Evolutionary conservation across 1,139 yeast genomes (phyloP), one percentile per base, ranked within the genome.

Genomic region (Nakaseomyces bracarensis): DNA sequence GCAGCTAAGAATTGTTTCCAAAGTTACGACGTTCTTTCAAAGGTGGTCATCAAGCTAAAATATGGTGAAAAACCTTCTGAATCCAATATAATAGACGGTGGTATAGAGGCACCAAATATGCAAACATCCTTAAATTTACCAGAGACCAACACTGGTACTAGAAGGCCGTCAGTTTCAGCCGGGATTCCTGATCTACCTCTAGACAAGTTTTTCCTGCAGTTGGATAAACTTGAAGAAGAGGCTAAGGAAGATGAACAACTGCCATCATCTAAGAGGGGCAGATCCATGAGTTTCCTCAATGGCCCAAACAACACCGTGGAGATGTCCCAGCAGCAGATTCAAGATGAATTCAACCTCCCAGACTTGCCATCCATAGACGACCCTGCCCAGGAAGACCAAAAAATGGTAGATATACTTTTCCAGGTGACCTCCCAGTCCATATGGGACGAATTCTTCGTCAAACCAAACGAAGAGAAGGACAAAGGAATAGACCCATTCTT

Each of bases 1-100:
- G 91, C 95, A 0, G 95, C 95, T 0, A 63, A 64, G 7, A 74
- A 74, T 40, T 84, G 95, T 56, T 70, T 75, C 40, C 84, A 80
- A 46, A 79, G 83, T 21, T 81, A 82, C 57, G 82, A 80, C 50
- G 75, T 82, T 31, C 62, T 86, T 42, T 71, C 85, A 0, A 79
- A 82, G 20, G 95, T 86, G 0, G 80, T 84, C 16, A 68, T 81
- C 16, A 77, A 77, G 53, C 61, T 85, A 39, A 75, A 75, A 47
- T 80, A 78, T 15, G 41, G 36, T 3, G 38, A 31, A 11, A 25
- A 15, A 25, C 36, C 36, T 9, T 14, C 31, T 10, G 37, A 21
- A 21, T 18, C 3, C 14, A 9, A 21, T 10, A 22, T 20, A 5
- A 18, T 6, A 4, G 16, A 18, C 9, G 26, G 19, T 20, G 19